A percentile compares a stretch with the other conserved stretches of the same genome.
phyloP scores from a whole-genome alignment of 2,329 filamentous ascomycete genomes.

The Paecilomyces sp. region DNA sequence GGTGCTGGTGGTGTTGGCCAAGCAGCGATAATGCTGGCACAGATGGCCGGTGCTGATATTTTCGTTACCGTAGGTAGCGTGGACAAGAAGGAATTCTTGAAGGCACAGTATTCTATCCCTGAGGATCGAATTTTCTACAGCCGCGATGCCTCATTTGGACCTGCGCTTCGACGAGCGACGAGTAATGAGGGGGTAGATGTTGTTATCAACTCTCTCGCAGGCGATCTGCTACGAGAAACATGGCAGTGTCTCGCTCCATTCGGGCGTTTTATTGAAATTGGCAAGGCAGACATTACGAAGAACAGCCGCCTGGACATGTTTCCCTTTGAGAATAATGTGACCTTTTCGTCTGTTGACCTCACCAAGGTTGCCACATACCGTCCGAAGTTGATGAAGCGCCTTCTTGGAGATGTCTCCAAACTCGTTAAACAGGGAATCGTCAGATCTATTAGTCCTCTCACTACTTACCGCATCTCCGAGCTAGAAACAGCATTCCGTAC shows the following conservation, averaged over 20 bases:
- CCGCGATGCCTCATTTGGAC: constrained; percentile 1
- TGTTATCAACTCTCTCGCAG: constrained; percentile 7
- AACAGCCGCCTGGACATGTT: background rate
- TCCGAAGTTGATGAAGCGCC: background rate
- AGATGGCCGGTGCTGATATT: background rate
- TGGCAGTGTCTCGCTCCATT: constrained; percentile 15
- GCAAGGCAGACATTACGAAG: constrained; percentile 32
- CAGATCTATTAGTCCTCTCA: background rate
- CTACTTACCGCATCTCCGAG: background rate
- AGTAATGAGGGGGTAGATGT: constrained; percentile 3
- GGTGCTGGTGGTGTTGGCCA: constrained; percentile 6
- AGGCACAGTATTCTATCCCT: constrained; percentile 4
- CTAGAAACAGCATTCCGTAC: background rate
- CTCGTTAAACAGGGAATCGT: background rate
- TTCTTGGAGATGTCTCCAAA: background rate
- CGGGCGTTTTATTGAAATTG: constrained; percentile 40
- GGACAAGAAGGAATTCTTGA: constrained; percentile 4
- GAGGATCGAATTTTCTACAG: constrained; percentile 5
- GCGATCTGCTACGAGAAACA: constrained; percentile 6
- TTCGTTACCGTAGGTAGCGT: background rate
- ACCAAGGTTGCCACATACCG: background rate
- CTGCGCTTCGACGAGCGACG: background rate
- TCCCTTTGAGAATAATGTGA: background rate
- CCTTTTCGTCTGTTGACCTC: background rate
- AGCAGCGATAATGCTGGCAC: constrained; percentile 3